phyloP scores from a whole-genome alignment of 768 basidiomycete species.

The Lanmaoa pseudosensibilis region DNA sequence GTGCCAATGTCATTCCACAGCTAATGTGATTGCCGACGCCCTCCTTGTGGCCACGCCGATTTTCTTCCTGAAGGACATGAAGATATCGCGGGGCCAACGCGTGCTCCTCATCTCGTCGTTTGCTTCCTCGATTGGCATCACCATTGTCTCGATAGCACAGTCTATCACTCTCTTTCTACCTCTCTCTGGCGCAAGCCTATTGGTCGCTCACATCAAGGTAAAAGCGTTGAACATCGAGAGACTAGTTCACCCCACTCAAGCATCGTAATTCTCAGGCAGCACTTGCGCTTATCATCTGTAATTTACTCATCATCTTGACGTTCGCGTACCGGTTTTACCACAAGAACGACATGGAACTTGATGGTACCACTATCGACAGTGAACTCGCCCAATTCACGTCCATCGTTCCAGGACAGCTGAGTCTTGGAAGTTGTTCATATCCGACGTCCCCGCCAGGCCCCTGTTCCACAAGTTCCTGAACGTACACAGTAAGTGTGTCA shows the following conservation, averaged over 20 bases:
- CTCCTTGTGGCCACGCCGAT: conserved; percentile 17
- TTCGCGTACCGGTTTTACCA: conserved; percentile 14
- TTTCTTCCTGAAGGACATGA: conserved; percentile 13
- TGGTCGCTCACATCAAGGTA: conserved; percentile 24
- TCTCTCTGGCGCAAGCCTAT: neutral
- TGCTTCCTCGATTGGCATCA: conserved; percentile 23
- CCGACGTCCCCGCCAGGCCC: neutral
- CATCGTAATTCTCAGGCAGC: conserved; percentile 14
- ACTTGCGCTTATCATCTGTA: conserved; percentile 20
- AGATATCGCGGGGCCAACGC: conserved; percentile 10
- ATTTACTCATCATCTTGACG: conserved; percentile 22
- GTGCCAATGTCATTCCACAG: conserved; percentile 6
- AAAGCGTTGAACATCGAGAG: neutral
- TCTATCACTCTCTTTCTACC: conserved; percentile 11
- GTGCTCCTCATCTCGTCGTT: conserved; percentile 23
- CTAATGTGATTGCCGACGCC: conserved; percentile 20
- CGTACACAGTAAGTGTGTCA: neutral
- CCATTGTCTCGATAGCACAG: conserved; percentile 14
- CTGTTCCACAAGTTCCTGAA: neutral
- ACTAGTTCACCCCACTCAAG: neutral
- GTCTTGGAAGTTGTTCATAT: neutral
- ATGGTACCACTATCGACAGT: neutral
- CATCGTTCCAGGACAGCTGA: conserved; percentile 5
- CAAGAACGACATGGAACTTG: conserved; percentile 4
- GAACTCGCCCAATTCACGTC: conserved; percentile 16